Base-by-base conservation (phyloP, 2,329 filamentous ascomycete species). In the Penicillium sp. region DNA sequence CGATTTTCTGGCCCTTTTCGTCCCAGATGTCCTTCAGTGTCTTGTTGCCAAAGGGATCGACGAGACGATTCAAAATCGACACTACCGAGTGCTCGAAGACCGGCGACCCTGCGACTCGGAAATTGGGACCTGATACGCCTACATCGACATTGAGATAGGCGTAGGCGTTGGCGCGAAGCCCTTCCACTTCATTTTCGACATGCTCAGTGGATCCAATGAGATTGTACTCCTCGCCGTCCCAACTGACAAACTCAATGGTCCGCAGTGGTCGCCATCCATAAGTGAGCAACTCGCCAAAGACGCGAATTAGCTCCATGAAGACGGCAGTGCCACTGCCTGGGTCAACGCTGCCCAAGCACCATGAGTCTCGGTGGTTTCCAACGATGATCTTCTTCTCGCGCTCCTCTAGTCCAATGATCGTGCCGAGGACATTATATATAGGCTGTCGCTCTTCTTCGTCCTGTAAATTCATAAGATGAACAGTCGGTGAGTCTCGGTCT, bases 181-280 rank as follows among this genome's bases (percentile, higher is more conserved):
- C 70, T 0, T 92, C 85, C 23, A 91, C 78, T 60, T 93, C 87
- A 40, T 89, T 87, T 74, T 99, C 94, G 39, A 99, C 94, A 65
- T 89, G 93, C 70, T 99, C 94, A 1, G 94, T 97, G 9, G 91
- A 96, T 7, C 94, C 94, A 51, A 96, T 89, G 39, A 94, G 77
- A 71, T 97, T 97, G 76, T 96, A 97, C 71, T 93, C 91, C 61
- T 88, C 88, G 3, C 84, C 94, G 70, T 99, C 94, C 94, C 94
- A 99, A 27, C 90, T 96, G 66, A 92, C 91, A 71, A 99, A 97
- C 69, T 96, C 89, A 58, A 99, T 96, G 3, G 91, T 95, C n/a
- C 94, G 87, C 13, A 96, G 79, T 1, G 94, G 94, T 21, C 89
- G 83, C 94, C 94, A 99, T 46, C 92, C 93, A 51, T 85, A 83